Conservation (phyloP, 1,284 basidiomycete genomes). For the Puccinia hordei region DNA sequence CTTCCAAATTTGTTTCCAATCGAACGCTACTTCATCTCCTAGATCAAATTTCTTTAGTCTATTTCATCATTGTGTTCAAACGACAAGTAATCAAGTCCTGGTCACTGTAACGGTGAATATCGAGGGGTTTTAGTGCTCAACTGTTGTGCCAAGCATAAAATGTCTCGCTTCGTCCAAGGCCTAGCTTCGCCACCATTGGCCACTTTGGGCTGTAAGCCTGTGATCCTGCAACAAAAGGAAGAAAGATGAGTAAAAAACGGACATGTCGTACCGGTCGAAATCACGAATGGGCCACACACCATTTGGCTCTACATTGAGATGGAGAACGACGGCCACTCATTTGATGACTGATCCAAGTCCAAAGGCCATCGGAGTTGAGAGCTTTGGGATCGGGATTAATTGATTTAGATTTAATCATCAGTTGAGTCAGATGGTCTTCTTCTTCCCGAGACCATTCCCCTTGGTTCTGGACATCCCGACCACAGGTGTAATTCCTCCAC, state of each 20-base stretch:
- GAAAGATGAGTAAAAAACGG: constrained; percentile 26
- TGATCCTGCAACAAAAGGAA: constrained; percentile 65
- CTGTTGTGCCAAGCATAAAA: constrained; percentile 77
- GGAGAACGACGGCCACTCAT: constrained; percentile 74
- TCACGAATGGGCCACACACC: constrained; percentile 62
- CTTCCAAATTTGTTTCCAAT: constrained; percentile 69
- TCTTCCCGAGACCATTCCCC: constrained; percentile 74
- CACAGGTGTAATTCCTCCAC: constrained; percentile 73
- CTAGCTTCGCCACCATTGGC: constrained; percentile 70
- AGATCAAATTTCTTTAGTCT: constrained; percentile 74
- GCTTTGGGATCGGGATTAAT: constrained; percentile 63
- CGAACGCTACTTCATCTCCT: constrained; percentile 73
- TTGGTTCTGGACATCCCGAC: constrained; percentile 65
- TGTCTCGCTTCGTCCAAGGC: constrained; percentile 73
- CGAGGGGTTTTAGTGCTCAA: constrained; percentile 59
- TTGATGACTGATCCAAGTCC: constrained; percentile 71
- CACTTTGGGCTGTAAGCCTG: constrained; percentile 70
- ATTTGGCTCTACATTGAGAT: constrained; percentile 81
- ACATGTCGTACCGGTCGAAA: not conserved
- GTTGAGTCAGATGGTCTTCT: constrained; percentile 69
- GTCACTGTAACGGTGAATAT: constrained; percentile 33
- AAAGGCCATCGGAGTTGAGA: constrained; percentile 75
- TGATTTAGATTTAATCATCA: constrained; percentile 65
- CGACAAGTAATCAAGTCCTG: not conserved
- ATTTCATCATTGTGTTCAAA: constrained; percentile 18